Conservation (phyloP, 139 green algal species). For the Chlamydomonas applanata region DNA sequence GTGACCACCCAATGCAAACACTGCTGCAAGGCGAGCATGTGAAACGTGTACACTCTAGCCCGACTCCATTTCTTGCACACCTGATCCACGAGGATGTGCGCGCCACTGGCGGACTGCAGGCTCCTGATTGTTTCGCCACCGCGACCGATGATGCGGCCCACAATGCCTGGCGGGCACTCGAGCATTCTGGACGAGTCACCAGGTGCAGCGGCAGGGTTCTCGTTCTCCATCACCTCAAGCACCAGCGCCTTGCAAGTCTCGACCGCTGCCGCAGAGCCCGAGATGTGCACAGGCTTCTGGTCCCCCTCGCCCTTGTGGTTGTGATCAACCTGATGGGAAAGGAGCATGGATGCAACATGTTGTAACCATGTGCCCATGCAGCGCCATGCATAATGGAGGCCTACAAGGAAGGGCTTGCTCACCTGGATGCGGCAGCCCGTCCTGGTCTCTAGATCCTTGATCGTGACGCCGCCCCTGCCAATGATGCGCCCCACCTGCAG, state of each 20-base stretch:
- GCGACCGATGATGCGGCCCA: constrained; percentile 93
- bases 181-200: constrained; percentile 33
- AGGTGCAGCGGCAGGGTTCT: neutral
- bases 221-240: constrained; percentile 36
- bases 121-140: constrained; percentile 96
- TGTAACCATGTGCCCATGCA: neutral
- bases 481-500: constrained; percentile 84
- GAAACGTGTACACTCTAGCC: too few relatives aligned
- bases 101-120: constrained; percentile 86
- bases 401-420: constrained; percentile 39
- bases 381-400: neutral
- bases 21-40: too few relatives aligned
- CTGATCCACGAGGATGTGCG: constrained; percentile 76
- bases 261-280: constrained; percentile 46
- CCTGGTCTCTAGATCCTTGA: constrained; percentile 73
- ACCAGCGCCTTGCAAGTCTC: constrained; percentile 51
- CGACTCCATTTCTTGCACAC: too few relatives aligned
- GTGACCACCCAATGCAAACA: too few relatives aligned
- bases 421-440: constrained; percentile 74
- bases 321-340: constrained; percentile 65
- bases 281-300: constrained; percentile 75
- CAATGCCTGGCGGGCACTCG: constrained; percentile 76
- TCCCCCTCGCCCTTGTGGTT: constrained; percentile 45
- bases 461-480: constrained; percentile 81
- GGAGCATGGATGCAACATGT: constrained; percentile 37